A percentile compares a stretch with the other conserved stretches of the same genome.
phyloP scores from a whole-genome alignment of 345 rosid species.

The Hibiscus trionum region DNA sequence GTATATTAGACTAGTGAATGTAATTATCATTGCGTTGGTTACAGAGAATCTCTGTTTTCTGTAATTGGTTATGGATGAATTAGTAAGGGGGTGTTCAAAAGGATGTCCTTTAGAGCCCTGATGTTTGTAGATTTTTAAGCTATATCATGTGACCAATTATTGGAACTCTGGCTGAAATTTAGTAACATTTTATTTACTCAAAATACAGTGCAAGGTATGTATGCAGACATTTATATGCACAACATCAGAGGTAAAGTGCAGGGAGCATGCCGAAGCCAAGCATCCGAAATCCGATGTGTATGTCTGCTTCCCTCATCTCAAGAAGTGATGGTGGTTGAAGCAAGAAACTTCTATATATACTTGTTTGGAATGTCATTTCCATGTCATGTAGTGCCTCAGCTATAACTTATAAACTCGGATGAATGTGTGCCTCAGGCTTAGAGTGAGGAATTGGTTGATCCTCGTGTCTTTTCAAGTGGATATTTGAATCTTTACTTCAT shows the following conservation, averaged over 20 bases:
- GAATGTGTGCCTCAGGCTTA: not conserved
- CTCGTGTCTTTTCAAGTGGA: not conserved
- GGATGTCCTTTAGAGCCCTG: not conserved
- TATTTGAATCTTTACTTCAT: not conserved
- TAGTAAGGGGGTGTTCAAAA: not conserved
- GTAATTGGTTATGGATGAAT: not conserved
- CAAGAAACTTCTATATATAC: not conserved
- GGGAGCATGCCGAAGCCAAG: slow-evolving; percentile 61
- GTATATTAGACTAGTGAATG: too few relatives aligned
- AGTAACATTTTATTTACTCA: not conserved
- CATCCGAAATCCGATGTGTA: slow-evolving; percentile 40
- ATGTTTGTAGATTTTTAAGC: not conserved
- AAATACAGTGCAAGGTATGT: slow-evolving; percentile 55
- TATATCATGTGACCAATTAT: not conserved
- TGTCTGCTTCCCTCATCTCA: slow-evolving; percentile 41
- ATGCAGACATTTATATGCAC: slow-evolving; percentile 69
- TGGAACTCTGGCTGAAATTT: not conserved
- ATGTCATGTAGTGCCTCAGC: not conserved
- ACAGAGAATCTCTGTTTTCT: not conserved
- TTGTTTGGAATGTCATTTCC: not conserved
- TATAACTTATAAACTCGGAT: not conserved
- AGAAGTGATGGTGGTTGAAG: slow-evolving; percentile 19
- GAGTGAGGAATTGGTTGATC: not conserved
- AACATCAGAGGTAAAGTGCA: slow-evolving; percentile 58
- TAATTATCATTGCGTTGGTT: not conserved